A percentile compares a stretch with the other conserved stretches of the same genome.
Evolutionary conservation across 345 rosid genomes (phyloP).

Genomic region (Linum lewisii): DNA sequence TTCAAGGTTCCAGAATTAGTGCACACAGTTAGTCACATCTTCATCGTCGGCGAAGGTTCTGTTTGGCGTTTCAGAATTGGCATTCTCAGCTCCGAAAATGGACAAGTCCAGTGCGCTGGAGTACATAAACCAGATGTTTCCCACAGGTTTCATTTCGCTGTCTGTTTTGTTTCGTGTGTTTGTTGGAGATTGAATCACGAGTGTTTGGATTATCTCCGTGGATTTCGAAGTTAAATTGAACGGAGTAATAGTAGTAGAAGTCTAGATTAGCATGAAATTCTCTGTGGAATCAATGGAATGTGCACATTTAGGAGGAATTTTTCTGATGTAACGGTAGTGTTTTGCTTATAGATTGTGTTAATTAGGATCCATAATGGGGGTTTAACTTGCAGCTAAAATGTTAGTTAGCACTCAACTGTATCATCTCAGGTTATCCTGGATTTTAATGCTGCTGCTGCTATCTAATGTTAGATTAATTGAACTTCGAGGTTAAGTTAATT

Average conservation of each 20-base stretch:
- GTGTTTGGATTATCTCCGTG: neutral
- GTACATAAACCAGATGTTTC: conserved; percentile 99
- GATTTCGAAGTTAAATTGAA: too few species aligned
- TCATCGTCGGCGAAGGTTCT: neutral
- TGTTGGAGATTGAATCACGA: neutral
- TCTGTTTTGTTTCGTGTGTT: neutral
- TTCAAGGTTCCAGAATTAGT: neutral
- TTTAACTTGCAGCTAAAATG: neutral
- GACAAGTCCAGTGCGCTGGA: conserved; percentile 94
- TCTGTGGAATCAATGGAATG: neutral
- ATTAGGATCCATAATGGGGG: neutral
- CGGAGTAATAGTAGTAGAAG: neutral
- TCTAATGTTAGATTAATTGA: neutral
- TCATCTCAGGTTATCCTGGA: neutral
- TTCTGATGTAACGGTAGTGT: neutral
- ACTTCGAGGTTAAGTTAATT: neutral
- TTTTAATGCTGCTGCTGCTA: neutral
- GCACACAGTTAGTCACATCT: neutral
- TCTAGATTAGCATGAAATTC: neutral
- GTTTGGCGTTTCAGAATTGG: neutral
- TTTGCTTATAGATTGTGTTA: neutral
- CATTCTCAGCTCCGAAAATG: conserved; percentile 27
- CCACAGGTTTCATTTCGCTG: conserved; percentile 49
- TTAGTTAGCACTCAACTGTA: neutral
- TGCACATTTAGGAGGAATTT: neutral